phyloP scores from a whole-genome alignment of 768 basidiomycete species.

The Tricholoma sp. region DNA sequence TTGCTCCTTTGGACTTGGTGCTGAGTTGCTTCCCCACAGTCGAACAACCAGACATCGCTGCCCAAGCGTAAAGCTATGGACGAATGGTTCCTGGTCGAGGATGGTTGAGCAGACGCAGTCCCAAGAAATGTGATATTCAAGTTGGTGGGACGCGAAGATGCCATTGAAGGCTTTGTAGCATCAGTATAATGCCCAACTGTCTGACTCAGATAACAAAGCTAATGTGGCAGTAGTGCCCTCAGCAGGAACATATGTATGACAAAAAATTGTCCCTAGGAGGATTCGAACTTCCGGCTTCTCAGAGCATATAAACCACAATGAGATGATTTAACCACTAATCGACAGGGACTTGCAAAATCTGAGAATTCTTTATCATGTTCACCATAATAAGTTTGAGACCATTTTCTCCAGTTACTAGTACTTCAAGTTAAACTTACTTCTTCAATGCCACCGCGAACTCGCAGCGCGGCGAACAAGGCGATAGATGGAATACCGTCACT shows the following conservation, averaged over 20 bases:
- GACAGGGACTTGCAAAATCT: slow-evolving; percentile 9
- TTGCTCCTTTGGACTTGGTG: slow-evolving; percentile 66
- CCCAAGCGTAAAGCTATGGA: slow-evolving; percentile 62
- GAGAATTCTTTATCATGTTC: not conserved
- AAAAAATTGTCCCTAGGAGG: slow-evolving; percentile 14
- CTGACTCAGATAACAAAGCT: too few relatives aligned
- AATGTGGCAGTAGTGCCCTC: too few relatives aligned
- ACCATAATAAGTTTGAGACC: not conserved
- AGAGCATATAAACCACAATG: slow-evolving; percentile 12
- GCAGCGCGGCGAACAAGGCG: too few relatives aligned
- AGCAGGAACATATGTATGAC: not conserved
- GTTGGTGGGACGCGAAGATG: slow-evolving; percentile 13
- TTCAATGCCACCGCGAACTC: too few relatives aligned
- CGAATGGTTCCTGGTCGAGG: slow-evolving; percentile 75
- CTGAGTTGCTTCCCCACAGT: slow-evolving; percentile 84
- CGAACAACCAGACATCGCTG: slow-evolving; percentile 77
- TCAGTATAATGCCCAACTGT: too few relatives aligned
- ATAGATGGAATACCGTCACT: too few relatives aligned
- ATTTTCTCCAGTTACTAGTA: too few relatives aligned
- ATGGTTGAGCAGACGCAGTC: slow-evolving; percentile 79
- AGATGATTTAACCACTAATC: slow-evolving; percentile 18
- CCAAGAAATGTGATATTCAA: slow-evolving; percentile 72
- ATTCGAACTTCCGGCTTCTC: slow-evolving; percentile 14
- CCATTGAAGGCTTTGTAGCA: not conserved
- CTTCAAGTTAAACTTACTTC: too few relatives aligned